Evolutionary conservation across 805 yeast species (phyloP), one percentile per base, ranked within the genome.

Genomic region (Schwanniomyces yamadae): DNA sequence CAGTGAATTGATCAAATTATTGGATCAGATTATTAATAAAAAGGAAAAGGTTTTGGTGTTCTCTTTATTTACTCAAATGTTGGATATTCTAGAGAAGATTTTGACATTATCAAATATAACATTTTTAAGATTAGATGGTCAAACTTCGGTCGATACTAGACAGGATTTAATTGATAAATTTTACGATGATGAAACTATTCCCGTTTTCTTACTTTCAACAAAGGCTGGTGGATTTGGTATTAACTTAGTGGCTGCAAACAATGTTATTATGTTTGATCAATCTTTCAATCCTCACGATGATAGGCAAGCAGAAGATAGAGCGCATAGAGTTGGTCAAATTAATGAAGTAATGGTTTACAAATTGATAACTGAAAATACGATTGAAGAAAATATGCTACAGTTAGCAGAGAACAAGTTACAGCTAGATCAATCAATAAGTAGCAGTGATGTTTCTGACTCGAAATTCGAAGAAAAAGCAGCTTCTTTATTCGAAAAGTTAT

Each of bases 161-260:
- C 99, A 93, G 60, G 87, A 84, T 39, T 66, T 91, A 47, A 91
- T 93, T 48, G 99, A 93, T 63, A 78, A 78, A 48, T 93, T 85
- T 55, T 83, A 88, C 52, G 89, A 85, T 22, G 95, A 89, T 42
- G 75, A 76, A 0, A 70, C 78, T 4, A 86, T 93, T 45, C 91
- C 95, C 0, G 83, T 93, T 3, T 91, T 93, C 52, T 68, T 93
- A 33, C 67, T 93, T 28, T 87, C 96, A 8, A 93, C 99, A 3
- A 88, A 87, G 56, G 98, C 99, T 1, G 99, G 99, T 55, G 99
- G 99, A 1, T 93, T 93, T 63, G 99, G 99, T 39, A 93, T 93
- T 62, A 93, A 93, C 54, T 73, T 93, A 50, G 93, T 95, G 1
- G 93, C 95, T 54, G 98, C 99, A 6, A 91, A 88, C 55, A 79